These are phyloP conservation scores for Bipolaris sorokiniana DNA, from an alignment of 2,329 filamentous ascomycete genomes.

Conservation along the genomic window DNA sequence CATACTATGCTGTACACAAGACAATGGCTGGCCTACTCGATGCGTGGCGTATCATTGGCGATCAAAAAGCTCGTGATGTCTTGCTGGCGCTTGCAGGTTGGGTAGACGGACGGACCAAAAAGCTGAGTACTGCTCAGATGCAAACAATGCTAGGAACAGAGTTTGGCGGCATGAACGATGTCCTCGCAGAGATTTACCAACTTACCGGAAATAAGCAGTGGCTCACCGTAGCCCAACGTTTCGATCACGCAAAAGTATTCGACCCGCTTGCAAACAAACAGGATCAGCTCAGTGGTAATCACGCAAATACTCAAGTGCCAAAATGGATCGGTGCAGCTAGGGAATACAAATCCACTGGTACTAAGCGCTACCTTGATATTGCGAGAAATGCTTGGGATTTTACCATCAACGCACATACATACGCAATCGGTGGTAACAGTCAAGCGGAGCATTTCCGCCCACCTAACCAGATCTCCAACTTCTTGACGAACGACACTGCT, in stretches of 20 bases:
- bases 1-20: slow-evolving; percentile 63
- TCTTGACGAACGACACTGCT: slow-evolving; percentile 55
- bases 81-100: slow-evolving; percentile 55
- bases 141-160: slow-evolving; percentile 58
- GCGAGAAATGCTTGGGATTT: slow-evolving; percentile 59
- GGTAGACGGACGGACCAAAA: slow-evolving; percentile 57
- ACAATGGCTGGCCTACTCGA: slow-evolving; percentile 60
- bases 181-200: slow-evolving; percentile 57
- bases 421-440: slow-evolving; percentile 62
- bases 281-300: slow-evolving; percentile 57
- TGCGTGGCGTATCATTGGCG: slow-evolving; percentile 55
- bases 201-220: slow-evolving; percentile 56
- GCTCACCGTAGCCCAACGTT: slow-evolving; percentile 57
- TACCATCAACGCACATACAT: slow-evolving; percentile 56
- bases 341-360: slow-evolving; percentile 58
- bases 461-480: slow-evolving; percentile 55
- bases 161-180: slow-evolving; percentile 62
- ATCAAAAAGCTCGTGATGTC: slow-evolving; percentile 53
- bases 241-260: slow-evolving; percentile 58
- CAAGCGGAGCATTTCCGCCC: slow-evolving; percentile 60
- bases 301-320: slow-evolving; percentile 62
- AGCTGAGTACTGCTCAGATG: slow-evolving; percentile 55
- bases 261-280: slow-evolving; percentile 55
- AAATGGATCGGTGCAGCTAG: slow-evolving; percentile 61
- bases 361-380: slow-evolving; percentile 55